These are phyloP conservation scores for Alternaria sp. DNA, from an alignment of 2,329 filamentous ascomycete genomes.

Conservation along the genomic window DNA sequence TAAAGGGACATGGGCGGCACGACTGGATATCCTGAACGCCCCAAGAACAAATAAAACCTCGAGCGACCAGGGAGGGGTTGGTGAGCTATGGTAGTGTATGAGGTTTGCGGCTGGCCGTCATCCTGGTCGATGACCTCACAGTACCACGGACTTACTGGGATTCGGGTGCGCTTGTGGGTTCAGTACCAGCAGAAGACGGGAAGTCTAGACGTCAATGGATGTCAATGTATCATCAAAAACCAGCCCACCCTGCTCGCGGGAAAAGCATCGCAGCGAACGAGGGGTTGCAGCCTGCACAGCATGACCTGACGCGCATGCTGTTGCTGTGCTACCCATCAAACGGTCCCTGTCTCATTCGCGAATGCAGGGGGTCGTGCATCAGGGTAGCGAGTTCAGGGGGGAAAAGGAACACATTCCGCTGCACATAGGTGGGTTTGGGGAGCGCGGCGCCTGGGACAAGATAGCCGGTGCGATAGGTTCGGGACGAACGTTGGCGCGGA, in stretches of 20 bases:
- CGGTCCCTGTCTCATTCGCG: constrained; percentile 15
- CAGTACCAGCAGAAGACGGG: constrained; percentile 10
- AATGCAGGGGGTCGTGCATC: constrained; percentile 15
- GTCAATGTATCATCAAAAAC: constrained; percentile 4
- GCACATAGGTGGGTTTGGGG: not conserved
- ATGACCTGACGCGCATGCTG: constrained; percentile 3
- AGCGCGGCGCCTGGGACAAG: not conserved
- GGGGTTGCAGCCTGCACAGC: not conserved
- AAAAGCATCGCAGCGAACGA: constrained; percentile 15
- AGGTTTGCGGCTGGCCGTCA: constrained; percentile 35
- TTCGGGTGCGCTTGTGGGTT: constrained; percentile 11
- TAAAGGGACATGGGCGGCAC: constrained; percentile 10
- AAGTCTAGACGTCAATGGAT: constrained; percentile 3
- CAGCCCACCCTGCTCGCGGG: constrained; percentile 6
- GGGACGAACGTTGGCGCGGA: constrained; percentile 4
- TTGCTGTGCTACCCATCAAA: constrained; percentile 11
- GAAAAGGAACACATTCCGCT: not conserved
- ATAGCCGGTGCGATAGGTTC: constrained; percentile 7
- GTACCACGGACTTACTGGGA: constrained; percentile 17
- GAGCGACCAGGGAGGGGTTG: constrained; percentile 9
- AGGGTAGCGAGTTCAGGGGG: constrained; percentile 9
- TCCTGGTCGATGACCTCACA: constrained; percentile 50
- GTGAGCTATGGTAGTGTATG: constrained; percentile 21
- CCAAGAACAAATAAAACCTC: constrained; percentile 11
- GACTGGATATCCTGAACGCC: not conserved